A percentile compares a stretch with the other conserved stretches of the same genome.
Evolutionary conservation across 768 basidiomycete species (phyloP).

Genomic region (Leccinum uliginosum): DNA sequence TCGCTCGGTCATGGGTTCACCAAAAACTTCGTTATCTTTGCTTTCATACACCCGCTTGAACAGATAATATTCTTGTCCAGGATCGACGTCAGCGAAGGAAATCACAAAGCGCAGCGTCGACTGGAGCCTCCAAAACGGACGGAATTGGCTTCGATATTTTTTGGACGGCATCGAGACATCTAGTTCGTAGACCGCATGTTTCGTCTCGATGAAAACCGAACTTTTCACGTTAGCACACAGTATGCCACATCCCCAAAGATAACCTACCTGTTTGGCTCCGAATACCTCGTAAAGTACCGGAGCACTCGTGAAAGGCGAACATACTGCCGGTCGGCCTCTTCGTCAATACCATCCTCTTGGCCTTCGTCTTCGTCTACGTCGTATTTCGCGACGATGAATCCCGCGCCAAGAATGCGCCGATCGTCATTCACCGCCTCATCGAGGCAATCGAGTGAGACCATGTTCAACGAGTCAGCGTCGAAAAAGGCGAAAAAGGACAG

Average conservation of each 20-base stretch:
- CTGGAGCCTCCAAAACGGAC: slow-evolving; percentile 48
- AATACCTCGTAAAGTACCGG: slow-evolving; percentile 49
- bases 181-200: slow-evolving; percentile 60
- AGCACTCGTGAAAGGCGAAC: slow-evolving; percentile 48
- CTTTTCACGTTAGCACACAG: slow-evolving; percentile 31
- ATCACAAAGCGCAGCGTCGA: slow-evolving; percentile 49
- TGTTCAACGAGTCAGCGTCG: slow-evolving; percentile 41
- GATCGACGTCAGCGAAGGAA: slow-evolving; percentile 23
- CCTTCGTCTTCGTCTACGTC: slow-evolving; percentile 59
- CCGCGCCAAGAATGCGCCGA: slow-evolving; percentile 50
- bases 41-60: slow-evolving; percentile 35
- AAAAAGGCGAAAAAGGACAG: slow-evolving; percentile 60
- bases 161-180: slow-evolving; percentile 35
- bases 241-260: slow-evolving; percentile 2
- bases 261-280: slow-evolving; percentile 46
- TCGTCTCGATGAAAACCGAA: slow-evolving; percentile 64
- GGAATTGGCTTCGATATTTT: slow-evolving; percentile 39
- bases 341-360: slow-evolving; percentile 46
- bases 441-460: slow-evolving; percentile 33
- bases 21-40: slow-evolving; percentile 13
- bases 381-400: slow-evolving; percentile 43
- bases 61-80: slow-evolving; percentile 24
- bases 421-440: slow-evolving; percentile 24
- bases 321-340: slow-evolving; percentile 32
- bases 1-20: slow-evolving; percentile 11